A percentile compares a stretch with the other conserved stretches of the same genome.
Conservation (phyloP, 1,284 basidiomycete species). For the Cutaneotrichosporon dermatis region DNA sequence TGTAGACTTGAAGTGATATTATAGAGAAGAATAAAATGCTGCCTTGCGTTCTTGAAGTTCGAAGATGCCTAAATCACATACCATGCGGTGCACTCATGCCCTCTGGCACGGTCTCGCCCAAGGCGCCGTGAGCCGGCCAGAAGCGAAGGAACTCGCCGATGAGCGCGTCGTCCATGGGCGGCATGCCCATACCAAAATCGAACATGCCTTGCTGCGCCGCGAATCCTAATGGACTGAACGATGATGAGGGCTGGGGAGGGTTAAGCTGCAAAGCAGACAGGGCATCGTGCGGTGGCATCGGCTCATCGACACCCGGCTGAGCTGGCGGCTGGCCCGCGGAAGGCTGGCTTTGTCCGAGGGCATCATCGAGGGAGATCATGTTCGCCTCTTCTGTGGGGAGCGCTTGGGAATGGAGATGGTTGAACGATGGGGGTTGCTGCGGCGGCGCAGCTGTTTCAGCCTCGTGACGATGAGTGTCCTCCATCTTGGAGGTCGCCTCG, state of each 20-base stretch:
- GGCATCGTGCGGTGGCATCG: background rate
- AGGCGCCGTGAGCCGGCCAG: background rate
- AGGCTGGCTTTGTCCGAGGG: background rate
- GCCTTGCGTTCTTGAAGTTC: too few species aligned
- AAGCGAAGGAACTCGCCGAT: background rate
- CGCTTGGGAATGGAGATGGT: too few species aligned
- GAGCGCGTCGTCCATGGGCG: slow-evolving; percentile 1
- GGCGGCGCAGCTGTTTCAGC: too few species aligned
- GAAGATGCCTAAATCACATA: background rate
- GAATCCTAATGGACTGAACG: background rate
- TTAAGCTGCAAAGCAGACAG: background rate
- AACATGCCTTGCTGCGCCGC: background rate
- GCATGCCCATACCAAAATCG: background rate
- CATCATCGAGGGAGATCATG: background rate
- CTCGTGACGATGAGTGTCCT: too few species aligned
- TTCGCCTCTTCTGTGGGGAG: too few species aligned
- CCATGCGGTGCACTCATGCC: background rate
- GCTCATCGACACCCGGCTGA: background rate
- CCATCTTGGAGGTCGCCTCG: too few species aligned
- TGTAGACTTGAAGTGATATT: too few species aligned
- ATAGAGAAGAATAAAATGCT: too few species aligned
- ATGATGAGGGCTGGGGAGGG: background rate
- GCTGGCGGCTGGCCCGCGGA: background rate
- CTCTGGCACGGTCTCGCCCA: background rate
- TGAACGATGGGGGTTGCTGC: too few species aligned